Evolutionary conservation across 73 alveolate genomes (phyloP).

Genomic region (Stentor coeruleus): DNA sequence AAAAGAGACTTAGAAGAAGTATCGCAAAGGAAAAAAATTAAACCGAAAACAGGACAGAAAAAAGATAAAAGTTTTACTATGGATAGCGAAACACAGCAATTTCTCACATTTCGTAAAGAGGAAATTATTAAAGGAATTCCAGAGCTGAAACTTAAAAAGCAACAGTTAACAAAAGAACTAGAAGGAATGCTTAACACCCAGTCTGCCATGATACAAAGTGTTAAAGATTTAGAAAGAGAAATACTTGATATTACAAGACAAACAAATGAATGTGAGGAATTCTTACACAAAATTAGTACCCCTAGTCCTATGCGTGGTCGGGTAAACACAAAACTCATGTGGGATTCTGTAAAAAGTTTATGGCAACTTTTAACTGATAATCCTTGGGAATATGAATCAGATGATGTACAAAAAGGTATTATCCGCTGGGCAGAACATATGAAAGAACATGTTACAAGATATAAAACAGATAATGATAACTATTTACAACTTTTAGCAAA

Average conservation of each 20-base stretch:
- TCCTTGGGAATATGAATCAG: constrained; percentile 15
- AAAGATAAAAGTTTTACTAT: neutral
- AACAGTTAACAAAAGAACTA: neutral
- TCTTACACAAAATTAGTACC: neutral
- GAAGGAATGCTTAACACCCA: neutral
- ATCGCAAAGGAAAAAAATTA: neutral
- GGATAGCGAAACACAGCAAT: neutral
- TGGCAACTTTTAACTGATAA: neutral
- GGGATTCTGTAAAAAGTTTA: neutral
- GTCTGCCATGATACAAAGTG: neutral
- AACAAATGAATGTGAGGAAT: neutral
- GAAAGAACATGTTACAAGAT: constrained; percentile 6
- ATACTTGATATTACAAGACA: neutral
- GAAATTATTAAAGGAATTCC: neutral
- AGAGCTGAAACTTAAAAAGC: neutral
- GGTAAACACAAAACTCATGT: neutral
- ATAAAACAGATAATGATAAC: neutral
- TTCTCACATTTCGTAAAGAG: neutral
- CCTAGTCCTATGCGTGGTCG: constrained; percentile 1
- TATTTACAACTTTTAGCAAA: neutral
- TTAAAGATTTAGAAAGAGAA: neutral
- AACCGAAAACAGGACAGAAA: neutral
- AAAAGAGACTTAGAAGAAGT: neutral
- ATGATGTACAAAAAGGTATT: constrained; percentile 7
- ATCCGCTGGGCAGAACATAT: constrained; percentile 20